Evolutionary conservation across 352 stramenopile genomes (phyloP).

Genomic region (Globisporangium takayamanum): DNA sequence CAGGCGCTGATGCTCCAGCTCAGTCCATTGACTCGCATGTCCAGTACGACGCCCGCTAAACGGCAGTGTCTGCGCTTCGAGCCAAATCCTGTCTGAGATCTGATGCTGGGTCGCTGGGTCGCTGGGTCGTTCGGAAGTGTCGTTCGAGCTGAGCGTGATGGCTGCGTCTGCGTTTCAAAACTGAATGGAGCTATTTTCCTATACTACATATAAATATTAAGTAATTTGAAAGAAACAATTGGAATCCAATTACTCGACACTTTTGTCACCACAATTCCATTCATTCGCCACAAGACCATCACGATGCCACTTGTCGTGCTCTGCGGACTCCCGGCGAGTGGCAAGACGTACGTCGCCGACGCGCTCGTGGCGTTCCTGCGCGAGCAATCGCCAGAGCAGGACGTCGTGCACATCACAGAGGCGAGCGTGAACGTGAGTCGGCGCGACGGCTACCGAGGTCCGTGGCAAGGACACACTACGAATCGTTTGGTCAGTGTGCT

Average conservation of each 20-base stretch:
- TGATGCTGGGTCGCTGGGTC: no score
- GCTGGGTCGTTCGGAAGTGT: no score
- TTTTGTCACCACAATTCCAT: no score
- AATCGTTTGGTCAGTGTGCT: not conserved
- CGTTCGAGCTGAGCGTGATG: not conserved
- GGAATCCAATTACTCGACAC: no score
- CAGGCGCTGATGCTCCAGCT: no score
- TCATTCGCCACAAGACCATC: no score
- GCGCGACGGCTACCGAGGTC: slow-evolving; percentile 53
- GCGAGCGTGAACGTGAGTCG: slow-evolving; percentile 57
- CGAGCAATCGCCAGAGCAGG: slow-evolving; percentile 23
- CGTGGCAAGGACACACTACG: not conserved
- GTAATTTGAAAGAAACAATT: no score
- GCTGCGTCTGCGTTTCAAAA: not conserved
- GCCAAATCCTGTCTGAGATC: no score
- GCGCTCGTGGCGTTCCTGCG: slow-evolving; percentile 42
- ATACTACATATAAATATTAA: no score
- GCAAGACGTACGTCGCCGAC: slow-evolving; percentile 56
- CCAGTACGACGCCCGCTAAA: no score
- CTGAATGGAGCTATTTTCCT: not conserved
- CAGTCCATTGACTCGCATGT: no score
- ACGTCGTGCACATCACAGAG: slow-evolving; percentile 55
- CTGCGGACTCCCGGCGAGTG: slow-evolving; percentile 59
- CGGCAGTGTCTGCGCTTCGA: no score
- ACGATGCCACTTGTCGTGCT: slow-evolving; percentile 71